Base-by-base conservation (phyloP, 495 filamentous ascomycete species). In the Aspergillus olivimuriae region DNA sequence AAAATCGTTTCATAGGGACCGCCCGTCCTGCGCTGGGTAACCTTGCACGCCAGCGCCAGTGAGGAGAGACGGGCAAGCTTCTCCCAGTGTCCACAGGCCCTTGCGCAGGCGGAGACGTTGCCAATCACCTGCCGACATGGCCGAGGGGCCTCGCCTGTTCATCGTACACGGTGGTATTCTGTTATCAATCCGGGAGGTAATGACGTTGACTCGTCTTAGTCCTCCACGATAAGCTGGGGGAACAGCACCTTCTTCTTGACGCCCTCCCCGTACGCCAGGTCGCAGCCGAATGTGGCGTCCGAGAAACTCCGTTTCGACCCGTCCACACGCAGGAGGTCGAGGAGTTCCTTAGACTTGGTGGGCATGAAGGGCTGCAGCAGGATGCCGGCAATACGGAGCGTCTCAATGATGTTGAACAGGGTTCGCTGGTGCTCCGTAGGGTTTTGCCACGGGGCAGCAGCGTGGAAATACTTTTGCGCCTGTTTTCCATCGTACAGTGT, bases 311-410 rank as follows among this genome's bases (percentile, higher is more conserved):
- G 71, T 33, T 77, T 74, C 33, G 53, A 51, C 11, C 57, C 54
- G n/a, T 69, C 65, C 14, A 97, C 89, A 8, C 84, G 81, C 3
- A 98, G 67, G 52, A 77, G 74, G 56, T 95, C 86, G 9, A 97
- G 73, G 34, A 97, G 55, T 51, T 82, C 71, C 24, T 65, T 59
- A 34, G 86, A 73, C 61, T 91, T 95, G n/a, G 62, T 71, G 3
- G 92, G 92, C 75, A 97, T 89, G 56, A 84, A 89, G 3, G 92
- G 89, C 61, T 95, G 91, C 21, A 98, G 67, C 26, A 97, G 66
- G 43, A 97, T 95, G 7, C 82, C 88, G 3, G 68, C 63, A 24
- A 96, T 76, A 16, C 92, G 82, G 32, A 96, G 58, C n/a, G 81
- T 76, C 58, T 98, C 92, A 2, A 80, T 78, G 39, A 73, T 70